Evolutionary conservation across 2,329 filamentous ascomycete genomes (phyloP).

Genomic region (Colletotrichum sp.): DNA sequence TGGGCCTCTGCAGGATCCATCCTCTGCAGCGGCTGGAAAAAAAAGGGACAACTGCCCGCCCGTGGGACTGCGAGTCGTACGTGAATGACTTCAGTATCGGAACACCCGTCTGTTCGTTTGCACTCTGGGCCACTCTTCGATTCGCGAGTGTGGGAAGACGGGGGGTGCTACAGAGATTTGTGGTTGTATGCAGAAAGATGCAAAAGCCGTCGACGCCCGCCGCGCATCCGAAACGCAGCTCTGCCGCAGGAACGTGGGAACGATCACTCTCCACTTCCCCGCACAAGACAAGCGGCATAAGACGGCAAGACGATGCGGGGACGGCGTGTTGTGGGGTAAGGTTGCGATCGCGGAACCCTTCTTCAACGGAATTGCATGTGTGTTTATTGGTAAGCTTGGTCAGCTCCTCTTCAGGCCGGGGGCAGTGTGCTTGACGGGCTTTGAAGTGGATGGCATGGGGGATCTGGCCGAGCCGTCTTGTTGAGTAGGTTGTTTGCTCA

Average conservation of each 20-base stretch:
- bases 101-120: not conserved
- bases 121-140: not conserved
- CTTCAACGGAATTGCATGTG: not conserved
- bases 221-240: constrained; percentile 6
- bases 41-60: not conserved
- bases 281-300: not conserved
- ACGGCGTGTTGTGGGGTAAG: not conserved
- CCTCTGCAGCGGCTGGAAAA: not conserved
- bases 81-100: not conserved
- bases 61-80: not conserved
- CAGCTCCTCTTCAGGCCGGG: not conserved
- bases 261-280: constrained; percentile 11
- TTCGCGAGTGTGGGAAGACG: not conserved
- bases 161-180: not conserved
- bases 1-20: constrained; percentile 8
- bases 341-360: not conserved
- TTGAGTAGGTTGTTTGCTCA: not conserved
- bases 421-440: not conserved
- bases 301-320: constrained; percentile 11
- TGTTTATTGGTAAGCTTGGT: not conserved
- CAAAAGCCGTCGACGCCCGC: not conserved
- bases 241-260: constrained; percentile 8
- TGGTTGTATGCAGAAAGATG: not conserved
- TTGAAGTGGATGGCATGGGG: not conserved
- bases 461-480: not conserved